phyloP scores from a whole-genome alignment of 441 rosid species.

The Erodium texanum region DNA sequence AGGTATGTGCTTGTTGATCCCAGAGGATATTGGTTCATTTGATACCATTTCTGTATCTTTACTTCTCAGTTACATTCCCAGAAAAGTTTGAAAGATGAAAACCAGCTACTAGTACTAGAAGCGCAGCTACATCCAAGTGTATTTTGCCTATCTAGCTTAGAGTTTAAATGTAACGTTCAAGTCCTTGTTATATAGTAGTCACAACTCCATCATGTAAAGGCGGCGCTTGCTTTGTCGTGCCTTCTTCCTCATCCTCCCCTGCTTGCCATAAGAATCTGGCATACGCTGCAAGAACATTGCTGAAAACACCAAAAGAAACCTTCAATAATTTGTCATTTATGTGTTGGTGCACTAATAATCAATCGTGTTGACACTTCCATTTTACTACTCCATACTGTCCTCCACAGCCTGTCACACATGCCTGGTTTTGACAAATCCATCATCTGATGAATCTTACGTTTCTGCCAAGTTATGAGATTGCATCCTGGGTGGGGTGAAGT shows the following conservation, averaged over 20 bases:
- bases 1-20: too few species aligned
- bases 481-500: not conserved
- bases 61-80: too few species aligned
- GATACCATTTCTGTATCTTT: too few species aligned
- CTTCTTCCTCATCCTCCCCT: conserved; percentile 32
- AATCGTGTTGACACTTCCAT: too few species aligned
- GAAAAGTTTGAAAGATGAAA: too few species aligned
- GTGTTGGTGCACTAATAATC: too few species aligned
- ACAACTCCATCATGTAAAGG: conserved; percentile 12
- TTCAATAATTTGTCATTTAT: not conserved
- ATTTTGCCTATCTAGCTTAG: not conserved
- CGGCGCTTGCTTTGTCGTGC: conserved; percentile 15
- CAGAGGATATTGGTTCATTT: too few species aligned
- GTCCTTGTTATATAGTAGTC: conserved; percentile 13
- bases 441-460: not conserved
- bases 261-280: conserved; percentile 79
- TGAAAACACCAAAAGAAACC: conserved; percentile 21
- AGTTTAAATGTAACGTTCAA: not conserved
- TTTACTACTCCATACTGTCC: too few species aligned
- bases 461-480: not conserved
- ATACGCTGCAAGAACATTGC: conserved; percentile 63
- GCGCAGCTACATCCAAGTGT: not conserved
- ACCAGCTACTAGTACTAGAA: too few species aligned
- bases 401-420: too few species aligned
- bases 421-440: not conserved